Conservation (phyloP, 257 asterid species). For the Buddleja alternifolia region DNA sequence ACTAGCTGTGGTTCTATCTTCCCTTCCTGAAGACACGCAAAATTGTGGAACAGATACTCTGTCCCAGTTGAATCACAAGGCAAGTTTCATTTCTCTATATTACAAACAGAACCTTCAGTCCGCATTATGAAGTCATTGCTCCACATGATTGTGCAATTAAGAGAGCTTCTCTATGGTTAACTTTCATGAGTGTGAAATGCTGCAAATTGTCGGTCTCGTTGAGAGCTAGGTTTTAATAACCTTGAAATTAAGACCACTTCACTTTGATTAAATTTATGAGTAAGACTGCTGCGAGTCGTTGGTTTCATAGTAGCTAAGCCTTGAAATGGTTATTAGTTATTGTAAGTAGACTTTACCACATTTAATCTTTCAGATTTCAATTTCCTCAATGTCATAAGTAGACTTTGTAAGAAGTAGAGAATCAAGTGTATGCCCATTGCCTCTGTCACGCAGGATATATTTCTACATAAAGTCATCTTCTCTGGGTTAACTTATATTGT, state of each 20-base stretch:
- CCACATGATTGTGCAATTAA: constrained; percentile 2
- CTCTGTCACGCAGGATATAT: not conserved
- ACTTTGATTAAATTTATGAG: too few species aligned
- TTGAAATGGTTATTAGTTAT: not conserved
- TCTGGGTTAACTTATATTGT: not conserved
- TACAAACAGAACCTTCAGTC: not conserved
- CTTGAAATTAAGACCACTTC: too few species aligned
- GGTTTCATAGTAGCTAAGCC: too few species aligned
- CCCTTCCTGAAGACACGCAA: constrained; percentile 87
- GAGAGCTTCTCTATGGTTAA: constrained; percentile 1
- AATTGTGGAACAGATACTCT: constrained; percentile 72
- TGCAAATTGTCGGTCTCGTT: not conserved
- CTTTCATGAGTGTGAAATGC: not conserved
- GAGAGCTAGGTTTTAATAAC: not conserved
- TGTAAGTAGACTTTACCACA: constrained; percentile 4
- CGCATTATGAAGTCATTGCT: too few species aligned
- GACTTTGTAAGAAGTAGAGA: constrained; percentile 7
- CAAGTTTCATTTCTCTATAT: constrained; percentile 37
- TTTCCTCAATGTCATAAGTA: not conserved
- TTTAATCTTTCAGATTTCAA: constrained; percentile 6
- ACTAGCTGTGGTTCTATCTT: constrained; percentile 66
- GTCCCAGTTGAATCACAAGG: constrained; percentile 83
- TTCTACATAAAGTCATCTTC: not conserved
- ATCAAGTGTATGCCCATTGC: constrained; percentile 13
- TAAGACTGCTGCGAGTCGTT: too few species aligned